phyloP scores from a whole-genome alignment of 805 yeast species.

The Kuraishia floccosa region DNA sequence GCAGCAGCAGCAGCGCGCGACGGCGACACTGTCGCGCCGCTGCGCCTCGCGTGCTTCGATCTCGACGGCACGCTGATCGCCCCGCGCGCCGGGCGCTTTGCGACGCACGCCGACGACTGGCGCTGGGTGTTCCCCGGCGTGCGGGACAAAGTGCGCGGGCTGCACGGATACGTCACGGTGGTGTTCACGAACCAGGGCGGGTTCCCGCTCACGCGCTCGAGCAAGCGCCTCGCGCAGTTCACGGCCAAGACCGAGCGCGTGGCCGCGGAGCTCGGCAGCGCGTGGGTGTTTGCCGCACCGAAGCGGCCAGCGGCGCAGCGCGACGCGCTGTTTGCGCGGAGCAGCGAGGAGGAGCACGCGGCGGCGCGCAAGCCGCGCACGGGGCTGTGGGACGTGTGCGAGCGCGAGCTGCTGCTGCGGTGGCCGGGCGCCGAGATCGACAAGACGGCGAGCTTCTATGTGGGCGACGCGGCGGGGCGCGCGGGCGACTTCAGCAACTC shows the following conservation, averaged over 20 bases:
- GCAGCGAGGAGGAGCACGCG: constrained; percentile 20
- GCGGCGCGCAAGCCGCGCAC: constrained; percentile 58
- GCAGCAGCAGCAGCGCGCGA: constrained; percentile 1
- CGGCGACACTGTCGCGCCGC: constrained; percentile 8
- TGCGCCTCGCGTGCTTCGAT: constrained; percentile 61
- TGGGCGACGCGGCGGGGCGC: constrained; percentile 98
- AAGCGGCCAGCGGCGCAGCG: constrained; percentile 29
- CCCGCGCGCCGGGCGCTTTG: constrained; percentile 55
- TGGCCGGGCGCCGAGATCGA: constrained; percentile 22
- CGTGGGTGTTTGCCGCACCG: constrained; percentile 55
- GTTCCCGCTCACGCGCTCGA: constrained; percentile 27
- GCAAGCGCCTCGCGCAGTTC: constrained; percentile 18
- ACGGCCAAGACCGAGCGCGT: constrained; percentile 9
- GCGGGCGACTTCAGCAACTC: constrained; percentile 66
- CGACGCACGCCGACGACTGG: constrained; percentile 66
- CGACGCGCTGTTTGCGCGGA: constrained; percentile 4
- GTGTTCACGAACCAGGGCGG: constrained; percentile 86
- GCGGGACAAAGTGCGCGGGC: constrained; percentile 11
- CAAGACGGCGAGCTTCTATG: constrained; percentile 40
- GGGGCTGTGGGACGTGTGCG: constrained; percentile 67
- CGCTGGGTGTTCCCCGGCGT: constrained; percentile 29
- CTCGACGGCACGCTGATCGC: constrained; percentile 68
- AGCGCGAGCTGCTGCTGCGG: constrained; percentile 2
- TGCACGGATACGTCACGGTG: constrained; percentile 29
- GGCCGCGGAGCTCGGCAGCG: background rate